Conservation (phyloP, 2,329 filamentous ascomycete genomes). For the Epichloe baconii region DNA sequence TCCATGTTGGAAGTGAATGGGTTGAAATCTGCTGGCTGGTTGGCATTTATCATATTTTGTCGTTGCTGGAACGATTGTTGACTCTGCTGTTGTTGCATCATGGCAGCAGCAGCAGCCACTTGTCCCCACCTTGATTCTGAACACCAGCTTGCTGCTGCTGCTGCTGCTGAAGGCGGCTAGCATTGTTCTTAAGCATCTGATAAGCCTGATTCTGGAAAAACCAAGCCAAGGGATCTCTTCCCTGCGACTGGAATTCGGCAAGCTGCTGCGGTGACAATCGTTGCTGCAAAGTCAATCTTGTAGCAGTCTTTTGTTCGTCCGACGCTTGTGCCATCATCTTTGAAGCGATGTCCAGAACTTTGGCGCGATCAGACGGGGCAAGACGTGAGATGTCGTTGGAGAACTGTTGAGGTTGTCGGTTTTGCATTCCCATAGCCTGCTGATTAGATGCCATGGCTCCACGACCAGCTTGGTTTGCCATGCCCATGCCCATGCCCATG, state of each 20-base stretch:
- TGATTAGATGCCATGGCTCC: conserved; percentile 28
- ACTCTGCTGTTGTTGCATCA: conserved; percentile 31
- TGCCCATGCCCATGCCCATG: conserved; percentile 29
- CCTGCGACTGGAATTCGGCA: conserved; percentile 29
- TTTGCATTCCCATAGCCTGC: conserved; percentile 26
- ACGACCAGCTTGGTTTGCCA: conserved; percentile 23
- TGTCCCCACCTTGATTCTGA: conserved; percentile 22
- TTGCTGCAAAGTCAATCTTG: conserved; percentile 20
- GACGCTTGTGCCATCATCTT: conserved; percentile 26
- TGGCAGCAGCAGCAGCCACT: conserved; percentile 12
- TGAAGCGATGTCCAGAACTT: conserved; percentile 31
- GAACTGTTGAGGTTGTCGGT: conserved; percentile 16
- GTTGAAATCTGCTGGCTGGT: conserved; percentile 26
- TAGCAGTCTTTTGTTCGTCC: conserved; percentile 30
- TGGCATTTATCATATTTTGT: conserved; percentile 20
- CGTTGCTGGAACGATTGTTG: conserved; percentile 26
- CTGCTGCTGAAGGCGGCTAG: conserved; percentile 16
- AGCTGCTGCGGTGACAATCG: conserved; percentile 29
- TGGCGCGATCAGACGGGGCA: conserved; percentile 29
- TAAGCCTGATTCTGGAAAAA: conserved; percentile 36
- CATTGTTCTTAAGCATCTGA: conserved; percentile 18
- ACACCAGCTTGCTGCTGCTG: conserved; percentile 16
- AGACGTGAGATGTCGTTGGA: conserved; percentile 26
- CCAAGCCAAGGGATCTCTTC: conserved; percentile 35
- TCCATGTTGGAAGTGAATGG: conserved; percentile 37